Conservation (phyloP, 73 alveolate species). For the Urostyla sp. region DNA sequence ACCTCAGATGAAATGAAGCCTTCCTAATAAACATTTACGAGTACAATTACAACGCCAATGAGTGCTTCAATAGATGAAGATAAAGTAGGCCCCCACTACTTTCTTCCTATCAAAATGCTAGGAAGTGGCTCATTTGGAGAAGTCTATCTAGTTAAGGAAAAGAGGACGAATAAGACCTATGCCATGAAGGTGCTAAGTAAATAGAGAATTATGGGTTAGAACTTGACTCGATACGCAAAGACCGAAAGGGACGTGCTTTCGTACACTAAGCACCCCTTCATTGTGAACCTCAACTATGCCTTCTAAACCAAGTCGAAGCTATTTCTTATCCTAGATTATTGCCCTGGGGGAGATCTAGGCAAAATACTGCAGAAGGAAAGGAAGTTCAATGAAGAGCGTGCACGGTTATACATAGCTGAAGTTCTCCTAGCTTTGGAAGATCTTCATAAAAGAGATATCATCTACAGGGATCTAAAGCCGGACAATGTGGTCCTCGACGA, state of each 20-base stretch:
- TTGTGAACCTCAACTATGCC: slow-evolving; percentile 93
- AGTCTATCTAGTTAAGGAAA: slow-evolving; percentile 90
- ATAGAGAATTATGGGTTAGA: slow-evolving; percentile 91
- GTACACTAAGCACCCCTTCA: slow-evolving; percentile 87
- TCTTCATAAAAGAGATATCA: slow-evolving; percentile 88
- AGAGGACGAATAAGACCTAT: slow-evolving; percentile 79
- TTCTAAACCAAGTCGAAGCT: slow-evolving; percentile 93
- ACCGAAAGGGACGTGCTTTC: slow-evolving; percentile 89
- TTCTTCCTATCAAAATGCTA: slow-evolving; percentile 80
- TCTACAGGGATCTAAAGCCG: slow-evolving; percentile 89
- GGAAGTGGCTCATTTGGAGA: slow-evolving; percentile 93
- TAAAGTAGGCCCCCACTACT: slow-evolving; percentile 71
- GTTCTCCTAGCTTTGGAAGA: slow-evolving; percentile 92
- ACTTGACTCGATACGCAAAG: slow-evolving; percentile 82
- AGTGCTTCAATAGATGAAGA: slow-evolving; percentile 8
- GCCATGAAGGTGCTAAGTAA: slow-evolving; percentile 96
- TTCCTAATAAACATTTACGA: not conserved
- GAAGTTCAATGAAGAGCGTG: slow-evolving; percentile 75
- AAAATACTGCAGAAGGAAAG: slow-evolving; percentile 77
- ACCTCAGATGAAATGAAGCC: slow-evolving; percentile 6
- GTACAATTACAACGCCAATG: not conserved
- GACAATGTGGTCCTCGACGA: slow-evolving; percentile 89
- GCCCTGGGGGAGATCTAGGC: slow-evolving; percentile 83
- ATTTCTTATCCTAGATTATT: slow-evolving; percentile 87
- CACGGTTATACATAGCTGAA: slow-evolving; percentile 76